Base-by-base conservation (phyloP, 345 rosid genomes). In the Psidium guajava region DNA sequence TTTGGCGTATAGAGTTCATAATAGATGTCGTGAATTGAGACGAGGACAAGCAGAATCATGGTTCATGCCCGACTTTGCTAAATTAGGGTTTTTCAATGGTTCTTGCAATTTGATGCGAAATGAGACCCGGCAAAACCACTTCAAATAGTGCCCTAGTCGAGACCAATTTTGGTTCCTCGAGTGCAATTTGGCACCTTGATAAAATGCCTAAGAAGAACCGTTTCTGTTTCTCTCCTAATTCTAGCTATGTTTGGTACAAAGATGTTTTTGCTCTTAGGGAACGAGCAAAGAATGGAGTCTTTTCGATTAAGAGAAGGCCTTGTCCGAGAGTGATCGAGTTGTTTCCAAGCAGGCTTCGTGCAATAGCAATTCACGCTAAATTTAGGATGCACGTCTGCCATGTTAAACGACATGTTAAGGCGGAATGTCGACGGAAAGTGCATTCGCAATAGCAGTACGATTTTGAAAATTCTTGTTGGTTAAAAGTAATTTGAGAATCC, bases 361-460 rank as follows among this genome's bases (percentile, higher is more conserved):
- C 4, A 14, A 0, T 3, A n/a, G 6, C 5, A 58, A 2, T 58
- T 1, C 16, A 12, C 15, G 1, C 13, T 0, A 0, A 1, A 0
- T 13, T 0, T 0, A 6, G 0, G 5, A 13, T 13, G 9, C 36
- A 58, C 18, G 14, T 12, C 0, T 25, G 1, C 0, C 32, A 2
- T 12, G 6, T 58, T 11, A 57, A 57, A 25, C n/a, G 2, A 57
- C 25, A 11, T 3, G 15, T 25, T 24, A 57, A 57, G 4, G n/a
- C 5, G 27, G 3, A 25, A n/a, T 2, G 15, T 0, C 0, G 0
- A 13, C 0, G 0, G 3, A 25, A 5, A 58, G 12, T 25, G 7
- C 2, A 58, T 0, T 57, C 10, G n/a, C 0, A 4, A 58, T 13
- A 12, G 6, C 0, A 8, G 6, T 58, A 2, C 0, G 0, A 11